phyloP scores from a whole-genome alignment of 495 filamentous ascomycete genomes.

The Penicillium riverlandense region DNA sequence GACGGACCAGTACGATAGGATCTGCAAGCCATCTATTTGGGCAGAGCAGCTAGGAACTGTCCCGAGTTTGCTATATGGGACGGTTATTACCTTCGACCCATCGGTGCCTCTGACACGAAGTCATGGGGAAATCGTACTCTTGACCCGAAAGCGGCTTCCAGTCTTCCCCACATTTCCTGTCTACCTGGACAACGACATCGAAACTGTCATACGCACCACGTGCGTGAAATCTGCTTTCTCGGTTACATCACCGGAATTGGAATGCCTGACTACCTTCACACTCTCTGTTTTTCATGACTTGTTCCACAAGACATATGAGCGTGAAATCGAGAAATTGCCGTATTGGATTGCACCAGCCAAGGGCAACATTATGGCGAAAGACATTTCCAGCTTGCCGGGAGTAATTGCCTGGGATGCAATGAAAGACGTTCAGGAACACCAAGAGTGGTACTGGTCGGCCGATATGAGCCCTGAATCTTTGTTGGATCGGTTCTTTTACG shows the following conservation, averaged over 20 bases:
- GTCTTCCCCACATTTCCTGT: constrained; percentile 61
- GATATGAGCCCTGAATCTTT: constrained; percentile 51
- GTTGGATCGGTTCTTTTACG: constrained; percentile 59
- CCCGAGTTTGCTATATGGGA: constrained; percentile 55
- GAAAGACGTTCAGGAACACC: constrained; percentile 40
- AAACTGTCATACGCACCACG: constrained; percentile 47
- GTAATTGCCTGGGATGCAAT: constrained; percentile 65
- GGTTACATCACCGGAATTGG: constrained; percentile 32
- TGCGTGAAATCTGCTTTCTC: constrained; percentile 32
- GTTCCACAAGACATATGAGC: constrained; percentile 79
- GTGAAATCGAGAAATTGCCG: constrained; percentile 55
- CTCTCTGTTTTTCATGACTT: constrained; percentile 73
- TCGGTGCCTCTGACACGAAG: constrained; percentile 50
- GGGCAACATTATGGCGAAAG: background rate
- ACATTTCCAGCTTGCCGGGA: background rate
- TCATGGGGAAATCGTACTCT: constrained; percentile 60
- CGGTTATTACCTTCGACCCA: constrained; percentile 53
- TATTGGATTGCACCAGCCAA: constrained; percentile 73
- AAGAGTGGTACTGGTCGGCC: constrained; percentile 47
- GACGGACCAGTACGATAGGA: constrained; percentile 66
- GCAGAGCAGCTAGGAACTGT: constrained; percentile 37
- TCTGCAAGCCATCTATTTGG: constrained; percentile 76
- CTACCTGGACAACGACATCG: constrained; percentile 55
- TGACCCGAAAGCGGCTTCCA: constrained; percentile 63
- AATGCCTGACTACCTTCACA: constrained; percentile 59